Conservation (phyloP, 2,329 filamentous ascomycete genomes). For the Diatrype stigma region DNA sequence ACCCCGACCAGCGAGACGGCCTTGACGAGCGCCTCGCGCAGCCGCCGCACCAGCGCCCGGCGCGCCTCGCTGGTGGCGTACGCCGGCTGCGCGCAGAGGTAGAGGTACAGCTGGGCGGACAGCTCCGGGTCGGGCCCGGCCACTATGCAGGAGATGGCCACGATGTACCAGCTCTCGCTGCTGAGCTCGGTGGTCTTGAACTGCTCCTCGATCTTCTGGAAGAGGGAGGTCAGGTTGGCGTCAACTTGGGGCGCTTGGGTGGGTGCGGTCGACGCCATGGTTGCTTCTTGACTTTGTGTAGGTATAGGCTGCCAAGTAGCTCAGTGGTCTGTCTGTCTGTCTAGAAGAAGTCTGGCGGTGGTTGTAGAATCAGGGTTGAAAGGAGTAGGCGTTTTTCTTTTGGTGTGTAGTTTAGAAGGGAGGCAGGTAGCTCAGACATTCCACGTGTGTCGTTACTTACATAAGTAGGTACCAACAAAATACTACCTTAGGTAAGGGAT, state of each 20-base stretch:
- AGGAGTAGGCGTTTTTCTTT: no score
- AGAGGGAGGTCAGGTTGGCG: not conserved
- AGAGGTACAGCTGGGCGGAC: conserved; percentile 49
- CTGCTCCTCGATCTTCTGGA: conserved; percentile 1
- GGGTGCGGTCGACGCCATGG: not conserved
- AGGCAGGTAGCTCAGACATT: no score
- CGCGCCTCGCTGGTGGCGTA: conserved; percentile 39
- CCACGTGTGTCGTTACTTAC: no score
- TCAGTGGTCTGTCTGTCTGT: no score
- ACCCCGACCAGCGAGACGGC: conserved; percentile 55
- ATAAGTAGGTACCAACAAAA: no score
- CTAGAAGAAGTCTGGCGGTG: no score
- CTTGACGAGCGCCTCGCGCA: conserved; percentile 58
- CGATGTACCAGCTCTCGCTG: conserved; percentile 19
- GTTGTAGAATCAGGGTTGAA: no score
- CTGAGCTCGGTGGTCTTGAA: conserved; percentile 8
- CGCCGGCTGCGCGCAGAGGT: conserved; percentile 46
- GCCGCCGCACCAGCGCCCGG: conserved; percentile 42
- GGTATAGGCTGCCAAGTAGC: no score
- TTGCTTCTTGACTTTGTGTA: no score
- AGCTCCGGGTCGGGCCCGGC: conserved; percentile 48
- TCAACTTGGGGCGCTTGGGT: not conserved
- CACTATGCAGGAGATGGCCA: conserved; percentile 36
- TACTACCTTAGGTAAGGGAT: no score
- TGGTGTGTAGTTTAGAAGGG: no score